Evolutionary conservation across 768 basidiomycete species (phyloP).

Genomic region (Termitomyces sp.): DNA sequence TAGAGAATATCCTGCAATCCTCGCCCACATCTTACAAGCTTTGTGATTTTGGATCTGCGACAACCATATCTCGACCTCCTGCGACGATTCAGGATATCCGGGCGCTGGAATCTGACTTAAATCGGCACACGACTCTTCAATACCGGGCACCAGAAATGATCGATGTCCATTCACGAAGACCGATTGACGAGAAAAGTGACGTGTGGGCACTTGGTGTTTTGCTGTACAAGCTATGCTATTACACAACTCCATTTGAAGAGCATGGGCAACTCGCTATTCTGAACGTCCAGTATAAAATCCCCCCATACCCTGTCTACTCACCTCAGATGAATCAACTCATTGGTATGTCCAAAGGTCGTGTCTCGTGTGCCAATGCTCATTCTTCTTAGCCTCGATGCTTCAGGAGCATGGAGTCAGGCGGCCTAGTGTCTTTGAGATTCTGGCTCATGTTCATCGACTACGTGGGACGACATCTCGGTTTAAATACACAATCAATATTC

Average conservation of each 20-base stretch:
- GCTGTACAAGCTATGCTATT: conserved; percentile 98
- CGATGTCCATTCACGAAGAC: conserved; percentile 77
- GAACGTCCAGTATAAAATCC: conserved; percentile 92
- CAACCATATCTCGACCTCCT: conserved; percentile 71
- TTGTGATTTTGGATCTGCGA: conserved; percentile 96
- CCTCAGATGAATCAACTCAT: conserved; percentile 77
- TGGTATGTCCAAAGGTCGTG: conserved; percentile 40
- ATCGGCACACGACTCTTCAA: conserved; percentile 93
- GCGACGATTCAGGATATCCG: conserved; percentile 80
- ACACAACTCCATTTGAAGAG: conserved; percentile 98
- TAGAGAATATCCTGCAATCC: conserved; percentile 96
- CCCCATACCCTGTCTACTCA: conserved; percentile 86
- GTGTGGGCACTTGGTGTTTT: conserved; percentile 98
- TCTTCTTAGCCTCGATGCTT: conserved; percentile 75
- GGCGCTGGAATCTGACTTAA: conserved; percentile 84
- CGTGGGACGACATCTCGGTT: conserved; percentile 84
- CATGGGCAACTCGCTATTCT: conserved; percentile 95
- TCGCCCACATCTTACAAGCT: conserved; percentile 84
- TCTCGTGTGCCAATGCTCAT: conserved; percentile 6
- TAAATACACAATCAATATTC: conserved; percentile 54
- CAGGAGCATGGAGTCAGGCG: conserved; percentile 85
- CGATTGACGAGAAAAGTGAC: conserved; percentile 91
- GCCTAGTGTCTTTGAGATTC: conserved; percentile 84
- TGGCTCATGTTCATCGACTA: conserved; percentile 77
- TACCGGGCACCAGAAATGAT: conserved; percentile 99